These are phyloP conservation scores for Olyra latifolia DNA, from an alignment of 176 grass and related monocot species.

Conservation along the genomic window DNA sequence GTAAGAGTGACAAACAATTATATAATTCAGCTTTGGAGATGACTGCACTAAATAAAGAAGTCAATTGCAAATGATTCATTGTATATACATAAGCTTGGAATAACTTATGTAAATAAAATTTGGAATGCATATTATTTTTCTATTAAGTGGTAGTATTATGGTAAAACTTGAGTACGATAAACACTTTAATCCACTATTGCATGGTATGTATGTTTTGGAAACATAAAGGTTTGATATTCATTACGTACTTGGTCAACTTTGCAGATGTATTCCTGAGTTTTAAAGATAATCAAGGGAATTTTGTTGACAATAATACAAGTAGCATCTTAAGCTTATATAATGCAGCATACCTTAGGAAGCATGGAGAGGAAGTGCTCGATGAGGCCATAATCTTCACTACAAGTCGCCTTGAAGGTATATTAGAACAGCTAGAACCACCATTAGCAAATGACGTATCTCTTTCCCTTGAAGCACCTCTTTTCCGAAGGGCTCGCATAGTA, in stretches of 20 bases:
- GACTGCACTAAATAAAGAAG: not conserved
- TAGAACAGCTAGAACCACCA: not conserved
- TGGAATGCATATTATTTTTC: not conserved
- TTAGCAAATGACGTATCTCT: not conserved
- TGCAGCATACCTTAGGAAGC: slow-evolving; percentile 31
- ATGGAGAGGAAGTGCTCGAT: slow-evolving; percentile 33
- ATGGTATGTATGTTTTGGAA: not conserved
- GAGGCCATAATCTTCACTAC: slow-evolving; percentile 36
- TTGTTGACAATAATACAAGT: slow-evolving; percentile 4
- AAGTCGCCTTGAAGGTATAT: slow-evolving; percentile 1
- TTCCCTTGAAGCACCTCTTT: slow-evolving; percentile 30
- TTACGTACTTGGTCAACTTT: not conserved
- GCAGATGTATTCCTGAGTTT: slow-evolving; percentile 35
- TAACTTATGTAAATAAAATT: not conserved
- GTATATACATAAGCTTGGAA: not conserved
- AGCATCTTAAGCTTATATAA: slow-evolving; percentile 48
- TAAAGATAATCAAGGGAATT: slow-evolving; percentile 25
- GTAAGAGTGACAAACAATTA: not conserved
- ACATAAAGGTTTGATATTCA: not conserved
- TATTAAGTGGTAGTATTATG: not conserved
- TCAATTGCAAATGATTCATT: not conserved
- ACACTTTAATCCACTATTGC: not conserved
- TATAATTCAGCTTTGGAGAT: not conserved
- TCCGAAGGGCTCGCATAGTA: slow-evolving; percentile 25
- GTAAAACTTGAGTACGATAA: not conserved